Percentiles rank a stretch among this genome's conserved stretches.
Conservation (phyloP, 2,329 filamentous ascomycete genomes). For the Fusarium xylarioides region DNA sequence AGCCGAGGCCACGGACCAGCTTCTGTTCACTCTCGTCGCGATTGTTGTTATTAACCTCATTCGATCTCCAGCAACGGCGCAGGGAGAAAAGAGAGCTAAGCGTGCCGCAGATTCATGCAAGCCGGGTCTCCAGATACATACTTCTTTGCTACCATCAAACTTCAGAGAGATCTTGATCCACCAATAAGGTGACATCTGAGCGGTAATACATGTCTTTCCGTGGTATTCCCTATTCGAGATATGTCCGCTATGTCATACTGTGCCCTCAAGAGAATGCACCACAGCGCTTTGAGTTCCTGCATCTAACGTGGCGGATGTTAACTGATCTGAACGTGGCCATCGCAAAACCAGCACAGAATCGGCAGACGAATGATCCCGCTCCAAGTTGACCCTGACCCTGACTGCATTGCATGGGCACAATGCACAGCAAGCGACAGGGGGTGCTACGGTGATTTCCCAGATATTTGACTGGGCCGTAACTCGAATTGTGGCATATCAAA, state of each 20-base stretch:
- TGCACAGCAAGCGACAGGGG: slow-evolving; percentile 4
- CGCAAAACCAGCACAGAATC: slow-evolving; percentile 19
- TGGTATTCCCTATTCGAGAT: slow-evolving; percentile 26
- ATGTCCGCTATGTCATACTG: slow-evolving; percentile 14
- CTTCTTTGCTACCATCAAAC: background rate
- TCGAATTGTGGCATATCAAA: background rate
- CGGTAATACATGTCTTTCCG: slow-evolving; percentile 20
- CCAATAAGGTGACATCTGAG: slow-evolving; percentile 2
- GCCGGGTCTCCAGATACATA: background rate
- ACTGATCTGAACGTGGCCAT: slow-evolving; percentile 36
- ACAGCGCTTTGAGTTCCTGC: slow-evolving; percentile 40
- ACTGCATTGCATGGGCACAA: slow-evolving; percentile 19
- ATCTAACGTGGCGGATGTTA: slow-evolving; percentile 42
- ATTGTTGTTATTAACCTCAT: slow-evolving; percentile 4
- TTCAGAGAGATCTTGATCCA: background rate
- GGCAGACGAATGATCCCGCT: slow-evolving; percentile 28
- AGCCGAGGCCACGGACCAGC: slow-evolving; percentile 43
- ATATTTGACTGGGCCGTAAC: background rate
- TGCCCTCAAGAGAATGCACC: slow-evolving; percentile 29
- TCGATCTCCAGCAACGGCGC: background rate
- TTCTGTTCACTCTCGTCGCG: slow-evolving; percentile 36
- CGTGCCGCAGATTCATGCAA: background rate
- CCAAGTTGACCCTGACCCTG: slow-evolving; percentile 23
- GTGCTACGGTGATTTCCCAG: background rate
- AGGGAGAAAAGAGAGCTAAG: slow-evolving; percentile 8